phyloP scores from a whole-genome alignment of 2,329 filamentous ascomycete genomes.

The Sporothrix variecibatus region DNA sequence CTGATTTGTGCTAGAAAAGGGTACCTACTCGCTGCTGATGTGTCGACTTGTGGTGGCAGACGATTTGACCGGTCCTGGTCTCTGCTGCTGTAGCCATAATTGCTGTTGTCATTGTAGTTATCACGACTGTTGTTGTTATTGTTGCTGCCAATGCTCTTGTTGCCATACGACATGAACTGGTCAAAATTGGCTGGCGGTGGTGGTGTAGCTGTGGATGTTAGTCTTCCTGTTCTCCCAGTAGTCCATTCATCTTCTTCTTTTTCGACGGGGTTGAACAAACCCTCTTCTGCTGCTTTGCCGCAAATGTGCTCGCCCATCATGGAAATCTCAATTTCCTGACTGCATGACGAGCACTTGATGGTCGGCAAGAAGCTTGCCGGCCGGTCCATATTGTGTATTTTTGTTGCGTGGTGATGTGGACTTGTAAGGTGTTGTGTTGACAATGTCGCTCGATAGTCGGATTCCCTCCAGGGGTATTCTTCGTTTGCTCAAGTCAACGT shows the following conservation, averaged over 20 bases:
- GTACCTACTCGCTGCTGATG: conserved; percentile 58
- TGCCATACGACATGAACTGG: conserved; percentile 43
- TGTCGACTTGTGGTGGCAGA: conserved; percentile 57
- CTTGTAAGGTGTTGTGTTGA: neutral
- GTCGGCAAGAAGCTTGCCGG: conserved; percentile 71
- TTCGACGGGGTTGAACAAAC: conserved; percentile 31
- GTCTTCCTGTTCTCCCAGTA: neutral
- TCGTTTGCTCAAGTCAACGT: neutral
- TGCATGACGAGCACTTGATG: conserved; percentile 86
- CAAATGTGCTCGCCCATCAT: conserved; percentile 86
- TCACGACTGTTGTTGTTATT: conserved; percentile 40
- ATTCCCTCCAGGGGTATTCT: conserved; percentile 8
- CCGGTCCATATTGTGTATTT: conserved; percentile 37
- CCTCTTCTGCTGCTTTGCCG: conserved; percentile 49
- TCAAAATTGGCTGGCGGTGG: conserved; percentile 35
- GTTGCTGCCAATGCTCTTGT: conserved; percentile 33
- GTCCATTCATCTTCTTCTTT: neutral
- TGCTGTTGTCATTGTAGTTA: conserved; percentile 7
- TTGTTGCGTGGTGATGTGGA: neutral
- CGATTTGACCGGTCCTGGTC: conserved; percentile 47
- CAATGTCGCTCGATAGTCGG: neutral
- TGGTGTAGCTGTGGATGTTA: conserved; percentile 9
- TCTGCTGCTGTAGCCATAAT: conserved; percentile 13
- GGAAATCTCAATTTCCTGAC: conserved; percentile 76
- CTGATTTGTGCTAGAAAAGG: neutral